phyloP scores from a whole-genome alignment of 192 early-diverging fungal genomes.

The Backusella morwellensis region DNA sequence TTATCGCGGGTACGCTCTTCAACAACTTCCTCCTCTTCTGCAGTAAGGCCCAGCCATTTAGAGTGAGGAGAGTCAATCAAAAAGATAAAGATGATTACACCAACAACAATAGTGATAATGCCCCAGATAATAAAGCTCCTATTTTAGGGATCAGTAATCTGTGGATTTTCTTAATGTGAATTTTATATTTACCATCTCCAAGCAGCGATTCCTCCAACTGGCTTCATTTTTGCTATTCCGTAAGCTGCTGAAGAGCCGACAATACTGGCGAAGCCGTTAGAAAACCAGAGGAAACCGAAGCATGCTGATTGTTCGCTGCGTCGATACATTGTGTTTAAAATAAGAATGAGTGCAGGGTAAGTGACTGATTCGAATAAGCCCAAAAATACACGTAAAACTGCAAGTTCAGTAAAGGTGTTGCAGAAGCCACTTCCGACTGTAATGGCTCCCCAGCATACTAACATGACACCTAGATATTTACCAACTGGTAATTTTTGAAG shows the following conservation, averaged over 20 bases:
- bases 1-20: constrained; percentile 25
- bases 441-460: constrained; percentile 18
- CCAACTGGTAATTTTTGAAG: constrained; percentile 1
- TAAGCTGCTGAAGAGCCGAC: constrained; percentile 6
- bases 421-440: constrained; percentile 8
- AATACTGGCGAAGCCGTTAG: constrained; percentile 9
- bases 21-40: constrained; percentile 20
- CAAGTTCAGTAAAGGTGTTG: constrained; percentile 12
- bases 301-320: constrained; percentile 18
- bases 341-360: constrained; percentile 14
- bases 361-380: constrained; percentile 24
- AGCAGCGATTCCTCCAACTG: constrained; percentile 1
- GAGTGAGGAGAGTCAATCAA: constrained; percentile 22
- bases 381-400: constrained; percentile 22
- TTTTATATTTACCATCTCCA: constrained; percentile 26
- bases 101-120: constrained; percentile 8
- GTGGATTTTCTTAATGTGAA: background rate
- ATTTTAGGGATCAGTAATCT: background rate
- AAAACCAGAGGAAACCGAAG: constrained; percentile 6
- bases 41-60: background rate
- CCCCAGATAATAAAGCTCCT: constrained; percentile 30
- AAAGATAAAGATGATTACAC: constrained; percentile 21
- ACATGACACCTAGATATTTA: constrained; percentile 11
- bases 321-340: constrained; percentile 24
- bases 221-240: constrained; percentile 17